Evolutionary conservation across 1,139 yeast genomes (phyloP).

Genomic region (Geotrichum aggregatum): DNA sequence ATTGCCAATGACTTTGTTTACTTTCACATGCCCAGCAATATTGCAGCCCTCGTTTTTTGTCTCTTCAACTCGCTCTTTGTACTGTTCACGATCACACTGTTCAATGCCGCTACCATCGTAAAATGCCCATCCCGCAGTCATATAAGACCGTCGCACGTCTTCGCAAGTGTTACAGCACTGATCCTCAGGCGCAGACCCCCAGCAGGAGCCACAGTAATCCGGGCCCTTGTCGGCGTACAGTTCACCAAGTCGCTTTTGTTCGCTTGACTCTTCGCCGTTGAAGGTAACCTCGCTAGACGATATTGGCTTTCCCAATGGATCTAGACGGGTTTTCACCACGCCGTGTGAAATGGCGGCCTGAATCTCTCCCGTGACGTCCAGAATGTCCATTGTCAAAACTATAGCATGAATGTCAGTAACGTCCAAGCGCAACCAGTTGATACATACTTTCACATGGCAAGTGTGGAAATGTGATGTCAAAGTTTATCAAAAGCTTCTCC

Average conservation of each 20-base stretch:
- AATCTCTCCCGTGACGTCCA: conserved; percentile 83
- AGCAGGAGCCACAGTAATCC: conserved; percentile 80
- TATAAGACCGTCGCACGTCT: conserved; percentile 75
- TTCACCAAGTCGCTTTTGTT: conserved; percentile 29
- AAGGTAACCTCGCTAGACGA: conserved; percentile 30
- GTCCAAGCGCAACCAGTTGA: conserved; percentile 7
- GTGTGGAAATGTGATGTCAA: conserved; percentile 77
- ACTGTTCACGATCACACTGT: conserved; percentile 89
- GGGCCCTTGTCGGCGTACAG: conserved; percentile 37
- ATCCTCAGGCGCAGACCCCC: conserved; percentile 68
- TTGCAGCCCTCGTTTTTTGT: conserved; percentile 83
- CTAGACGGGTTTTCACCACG: conserved; percentile 64
- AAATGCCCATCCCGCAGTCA: conserved; percentile 78
- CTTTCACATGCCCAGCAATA: conserved; percentile 68
- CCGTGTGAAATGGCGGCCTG: conserved; percentile 73
- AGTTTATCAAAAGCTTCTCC: conserved; percentile 66
- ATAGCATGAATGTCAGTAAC: background rate
- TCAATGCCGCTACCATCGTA: conserved; percentile 79
- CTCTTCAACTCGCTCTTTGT: conserved; percentile 55
- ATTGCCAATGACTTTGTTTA: conserved; percentile 85
- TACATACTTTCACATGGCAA: conserved; percentile 64
- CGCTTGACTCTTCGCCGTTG: conserved; percentile 30
- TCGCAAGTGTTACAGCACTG: conserved; percentile 83
- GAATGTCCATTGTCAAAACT: conserved; percentile 52
- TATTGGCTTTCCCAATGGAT: conserved; percentile 45